Evolutionary conservation across 305 asterid genomes (phyloP).

Genomic region (Fraxinus baroniana): DNA sequence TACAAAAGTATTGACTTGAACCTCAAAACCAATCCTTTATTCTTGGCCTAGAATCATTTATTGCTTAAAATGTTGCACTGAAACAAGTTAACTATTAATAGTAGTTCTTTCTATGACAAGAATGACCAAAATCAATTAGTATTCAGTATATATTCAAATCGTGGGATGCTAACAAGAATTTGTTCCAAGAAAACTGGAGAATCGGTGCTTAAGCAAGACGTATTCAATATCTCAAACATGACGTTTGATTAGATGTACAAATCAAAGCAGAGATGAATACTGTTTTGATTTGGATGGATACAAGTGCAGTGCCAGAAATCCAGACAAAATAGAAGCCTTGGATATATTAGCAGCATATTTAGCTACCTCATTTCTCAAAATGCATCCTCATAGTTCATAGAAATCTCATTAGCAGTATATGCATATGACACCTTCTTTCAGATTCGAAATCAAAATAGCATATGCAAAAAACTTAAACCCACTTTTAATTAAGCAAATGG

Average conservation of each 20-base stretch:
- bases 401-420: neutral
- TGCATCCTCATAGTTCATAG: neutral
- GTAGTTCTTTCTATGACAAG: neutral
- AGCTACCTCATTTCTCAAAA: neutral
- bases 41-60: neutral
- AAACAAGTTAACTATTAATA: neutral
- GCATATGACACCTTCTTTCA: neutral
- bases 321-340: neutral
- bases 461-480: constrained; percentile 19
- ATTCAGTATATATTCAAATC: neutral
- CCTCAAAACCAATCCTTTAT: neutral
- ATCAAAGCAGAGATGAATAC: neutral
- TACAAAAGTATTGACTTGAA: neutral
- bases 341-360: neutral
- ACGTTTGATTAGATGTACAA: neutral
- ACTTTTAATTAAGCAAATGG: neutral
- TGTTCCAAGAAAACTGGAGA: neutral
- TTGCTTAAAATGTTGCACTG: neutral
- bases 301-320: neutral
- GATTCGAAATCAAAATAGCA: neutral
- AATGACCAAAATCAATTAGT: constrained; percentile 4
- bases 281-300: neutral
- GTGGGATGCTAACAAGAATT: neutral
- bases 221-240: neutral
- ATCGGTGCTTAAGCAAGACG: neutral